phyloP scores from a whole-genome alignment of 2,329 filamentous ascomycete species.

The Alternaria incomplexa region DNA sequence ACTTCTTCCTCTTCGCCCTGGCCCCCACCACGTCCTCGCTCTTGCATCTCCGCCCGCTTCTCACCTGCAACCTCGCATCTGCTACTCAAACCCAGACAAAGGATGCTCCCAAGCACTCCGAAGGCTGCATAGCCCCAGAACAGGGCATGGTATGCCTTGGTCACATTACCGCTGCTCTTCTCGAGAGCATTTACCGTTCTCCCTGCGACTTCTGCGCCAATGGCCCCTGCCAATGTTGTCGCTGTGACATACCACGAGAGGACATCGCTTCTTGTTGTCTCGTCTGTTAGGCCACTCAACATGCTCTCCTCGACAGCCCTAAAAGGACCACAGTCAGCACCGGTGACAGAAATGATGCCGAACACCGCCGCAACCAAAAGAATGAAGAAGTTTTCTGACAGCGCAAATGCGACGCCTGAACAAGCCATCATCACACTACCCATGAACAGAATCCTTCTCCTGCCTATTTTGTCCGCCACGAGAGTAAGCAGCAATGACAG shows the following conservation, averaged over 20 bases:
- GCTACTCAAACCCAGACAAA: constrained; percentile 49
- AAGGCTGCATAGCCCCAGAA: constrained; percentile 54
- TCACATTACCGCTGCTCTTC: constrained; percentile 44
- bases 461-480: constrained; percentile 47
- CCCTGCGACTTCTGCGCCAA: constrained; percentile 47
- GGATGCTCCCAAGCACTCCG: constrained; percentile 47
- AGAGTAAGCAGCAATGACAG: constrained; percentile 47
- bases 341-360: constrained; percentile 48
- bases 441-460: constrained; percentile 43
- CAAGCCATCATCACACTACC: constrained; percentile 47
- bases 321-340: constrained; percentile 45
- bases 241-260: constrained; percentile 49
- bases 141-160: constrained; percentile 49
- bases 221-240: constrained; percentile 44
- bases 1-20: constrained; percentile 44
- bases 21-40: constrained; percentile 19
- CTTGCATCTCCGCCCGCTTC: constrained; percentile 34
- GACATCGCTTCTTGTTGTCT: constrained; percentile 45
- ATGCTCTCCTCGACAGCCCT: constrained; percentile 46
- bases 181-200: constrained; percentile 50
- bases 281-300: constrained; percentile 45
- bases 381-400: constrained; percentile 47
- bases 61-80: constrained; percentile 50
- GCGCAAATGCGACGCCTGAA: constrained; percentile 44
- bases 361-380: constrained; percentile 46